phyloP scores from a whole-genome alignment of 2,329 filamentous ascomycete species.

The Epichloe bromicola region DNA sequence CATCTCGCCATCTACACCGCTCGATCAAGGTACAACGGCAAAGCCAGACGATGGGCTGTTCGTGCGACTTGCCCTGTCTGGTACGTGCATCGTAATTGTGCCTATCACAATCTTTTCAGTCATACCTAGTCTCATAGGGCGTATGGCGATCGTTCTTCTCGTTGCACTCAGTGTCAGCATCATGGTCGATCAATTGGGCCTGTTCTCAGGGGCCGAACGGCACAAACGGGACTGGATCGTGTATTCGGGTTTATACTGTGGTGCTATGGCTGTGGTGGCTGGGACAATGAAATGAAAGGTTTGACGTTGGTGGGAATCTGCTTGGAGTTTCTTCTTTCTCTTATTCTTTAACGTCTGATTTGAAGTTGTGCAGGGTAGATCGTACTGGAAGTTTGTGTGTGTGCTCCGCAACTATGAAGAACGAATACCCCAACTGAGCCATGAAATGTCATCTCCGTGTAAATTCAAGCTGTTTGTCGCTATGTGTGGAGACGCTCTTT shows the following conservation, averaged over 20 bases:
- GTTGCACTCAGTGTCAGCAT: constrained; percentile 32
- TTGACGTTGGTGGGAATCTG: neutral
- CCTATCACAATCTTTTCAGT: constrained; percentile 46
- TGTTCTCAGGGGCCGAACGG: constrained; percentile 8
- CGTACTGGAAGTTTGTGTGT: no score
- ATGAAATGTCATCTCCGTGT: no score
- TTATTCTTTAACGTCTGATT: neutral
- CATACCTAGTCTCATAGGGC: constrained; percentile 41
- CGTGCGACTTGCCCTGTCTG: constrained; percentile 4
- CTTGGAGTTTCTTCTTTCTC: neutral
- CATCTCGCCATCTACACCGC: constrained; percentile 1
- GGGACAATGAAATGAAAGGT: constrained; percentile 3
- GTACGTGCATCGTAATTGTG: constrained; percentile 29
- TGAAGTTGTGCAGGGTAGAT: no score
- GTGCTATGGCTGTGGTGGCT: constrained; percentile 20
- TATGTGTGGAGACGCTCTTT: no score
- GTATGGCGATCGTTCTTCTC: constrained; percentile 43
- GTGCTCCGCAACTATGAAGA: no score
- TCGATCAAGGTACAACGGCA: neutral
- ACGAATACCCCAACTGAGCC: no score
- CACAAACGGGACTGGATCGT: constrained; percentile 12
- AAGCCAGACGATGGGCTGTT: neutral
- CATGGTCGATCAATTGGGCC: constrained; percentile 16
- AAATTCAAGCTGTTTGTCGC: no score
- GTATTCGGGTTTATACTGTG: constrained; percentile 21